Evolutionary conservation across 257 asterid genomes (phyloP).

Genomic region (Solanum piurae): DNA sequence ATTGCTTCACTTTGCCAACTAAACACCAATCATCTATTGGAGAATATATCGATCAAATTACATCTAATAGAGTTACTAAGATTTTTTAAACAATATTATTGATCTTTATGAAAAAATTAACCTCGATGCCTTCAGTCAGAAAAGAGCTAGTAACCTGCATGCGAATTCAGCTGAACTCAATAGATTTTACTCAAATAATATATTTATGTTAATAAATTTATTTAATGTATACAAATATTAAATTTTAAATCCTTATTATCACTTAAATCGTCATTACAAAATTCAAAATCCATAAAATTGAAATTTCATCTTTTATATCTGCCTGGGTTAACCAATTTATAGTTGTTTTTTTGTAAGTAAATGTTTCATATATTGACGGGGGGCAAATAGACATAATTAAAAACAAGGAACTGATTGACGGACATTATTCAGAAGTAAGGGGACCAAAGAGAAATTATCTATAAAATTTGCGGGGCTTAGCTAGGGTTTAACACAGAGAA

Average conservation of each 20-base stretch:
- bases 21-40: not conserved
- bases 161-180: too few species aligned
- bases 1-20: not conserved
- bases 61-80: not conserved
- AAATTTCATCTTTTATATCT: not conserved
- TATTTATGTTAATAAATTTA: not conserved
- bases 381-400: not conserved
- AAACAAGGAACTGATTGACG: not conserved
- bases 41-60: not conserved
- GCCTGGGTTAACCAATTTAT: not conserved
- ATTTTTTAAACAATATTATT: not conserved
- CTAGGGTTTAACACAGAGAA: not conserved
- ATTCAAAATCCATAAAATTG: too few species aligned
- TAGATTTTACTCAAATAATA: not conserved
- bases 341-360: not conserved
- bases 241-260: not conserved
- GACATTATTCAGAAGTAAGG: not conserved
- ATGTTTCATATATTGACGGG: not conserved
- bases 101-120: not conserved
- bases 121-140: not conserved
- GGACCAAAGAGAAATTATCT: not conserved
- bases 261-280: not conserved
- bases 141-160: too few species aligned
- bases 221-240: too few species aligned
- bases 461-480: not conserved